Conservation (phyloP, 108 stramenopile genomes). For the Cyclotella choctawhatcheeana region DNA sequence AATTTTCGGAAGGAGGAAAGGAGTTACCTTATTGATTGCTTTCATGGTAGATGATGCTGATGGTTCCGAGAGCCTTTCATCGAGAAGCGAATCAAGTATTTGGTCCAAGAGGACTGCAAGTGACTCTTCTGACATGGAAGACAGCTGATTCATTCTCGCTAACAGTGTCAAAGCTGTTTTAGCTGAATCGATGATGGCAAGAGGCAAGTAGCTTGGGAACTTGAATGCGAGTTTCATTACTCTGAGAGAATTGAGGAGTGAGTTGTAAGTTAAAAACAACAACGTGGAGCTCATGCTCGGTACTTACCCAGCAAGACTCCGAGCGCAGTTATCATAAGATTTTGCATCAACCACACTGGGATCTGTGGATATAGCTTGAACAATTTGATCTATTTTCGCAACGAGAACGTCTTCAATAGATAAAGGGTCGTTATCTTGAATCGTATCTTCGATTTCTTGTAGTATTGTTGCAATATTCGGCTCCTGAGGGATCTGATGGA, state of each 20-base stretch:
- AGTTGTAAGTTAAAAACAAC: not conserved
- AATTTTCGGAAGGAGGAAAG: not conserved
- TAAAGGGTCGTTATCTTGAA: not conserved
- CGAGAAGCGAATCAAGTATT: conserved; percentile 67
- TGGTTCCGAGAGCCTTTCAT: conserved; percentile 59
- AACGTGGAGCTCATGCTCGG: not conserved
- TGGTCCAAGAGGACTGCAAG: conserved; percentile 58
- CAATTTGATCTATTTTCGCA: not conserved
- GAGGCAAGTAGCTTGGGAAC: conserved; percentile 52
- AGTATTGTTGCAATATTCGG: conserved; percentile 40
- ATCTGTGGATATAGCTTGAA: not conserved
- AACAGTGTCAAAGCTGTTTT: conserved; percentile 66
- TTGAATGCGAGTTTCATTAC: conserved; percentile 68
- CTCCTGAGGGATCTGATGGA: not conserved
- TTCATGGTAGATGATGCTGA: conserved; percentile 46
- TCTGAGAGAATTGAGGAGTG: conserved; percentile 21
- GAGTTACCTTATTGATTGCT: conserved; percentile 82
- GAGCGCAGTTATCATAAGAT: conserved; percentile 36
- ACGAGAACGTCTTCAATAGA: not conserved
- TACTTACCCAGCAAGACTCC: conserved; percentile 51
- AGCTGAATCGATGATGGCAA: conserved; percentile 66
- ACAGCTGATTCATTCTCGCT: conserved; percentile 51
- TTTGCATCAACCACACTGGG: not conserved
- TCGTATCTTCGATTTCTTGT: conserved; percentile 35
- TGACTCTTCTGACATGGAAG: conserved; percentile 48